Conservation (phyloP, 805 yeast species). For the Starmerella sp. region DNA sequence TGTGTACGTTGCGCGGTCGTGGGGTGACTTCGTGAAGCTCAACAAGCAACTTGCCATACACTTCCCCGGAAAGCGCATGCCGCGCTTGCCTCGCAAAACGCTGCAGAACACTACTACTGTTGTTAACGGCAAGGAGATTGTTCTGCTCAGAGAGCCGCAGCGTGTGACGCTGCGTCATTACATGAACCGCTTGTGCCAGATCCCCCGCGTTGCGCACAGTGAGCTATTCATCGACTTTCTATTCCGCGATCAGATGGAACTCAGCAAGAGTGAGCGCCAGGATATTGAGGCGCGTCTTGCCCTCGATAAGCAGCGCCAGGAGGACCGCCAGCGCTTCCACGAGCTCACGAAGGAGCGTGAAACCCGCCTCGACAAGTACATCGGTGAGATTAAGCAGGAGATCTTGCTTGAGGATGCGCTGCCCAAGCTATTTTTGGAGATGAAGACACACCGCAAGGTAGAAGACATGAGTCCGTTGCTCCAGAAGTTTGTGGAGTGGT, state of each 20-base stretch:
- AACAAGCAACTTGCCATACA: slow-evolving; percentile 38
- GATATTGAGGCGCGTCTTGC: slow-evolving; percentile 52
- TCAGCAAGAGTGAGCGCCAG: slow-evolving; percentile 35
- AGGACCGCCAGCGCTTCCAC: slow-evolving; percentile 63
- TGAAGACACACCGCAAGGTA: slow-evolving; percentile 44
- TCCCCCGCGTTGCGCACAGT: slow-evolving; percentile 46
- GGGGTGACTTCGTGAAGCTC: slow-evolving; percentile 54
- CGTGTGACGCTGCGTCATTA: slow-evolving; percentile 71
- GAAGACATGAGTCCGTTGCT: slow-evolving; percentile 55
- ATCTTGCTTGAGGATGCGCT: slow-evolving; percentile 47
- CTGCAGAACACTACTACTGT: slow-evolving; percentile 14
- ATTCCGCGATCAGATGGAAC: slow-evolving; percentile 31
- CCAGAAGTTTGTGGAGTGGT: slow-evolving; percentile 65
- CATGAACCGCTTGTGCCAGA: slow-evolving; percentile 41
- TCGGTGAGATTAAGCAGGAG: slow-evolving; percentile 48
- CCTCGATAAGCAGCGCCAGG: slow-evolving; percentile 49
- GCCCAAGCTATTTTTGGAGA: slow-evolving; percentile 49
- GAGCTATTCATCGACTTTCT: slow-evolving; percentile 45
- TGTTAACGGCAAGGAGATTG: slow-evolving; percentile 15
- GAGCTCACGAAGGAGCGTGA: slow-evolving; percentile 53
- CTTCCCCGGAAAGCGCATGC: slow-evolving; percentile 61
- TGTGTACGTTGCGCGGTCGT: slow-evolving; percentile 49
- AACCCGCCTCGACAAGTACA: slow-evolving; percentile 40
- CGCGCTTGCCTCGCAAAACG: slow-evolving; percentile 47
- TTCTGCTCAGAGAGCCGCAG: slow-evolving; percentile 59